Evolutionary conservation across 495 filamentous ascomycete species (phyloP).

Genomic region (Chaetomium fimeti): DNA sequence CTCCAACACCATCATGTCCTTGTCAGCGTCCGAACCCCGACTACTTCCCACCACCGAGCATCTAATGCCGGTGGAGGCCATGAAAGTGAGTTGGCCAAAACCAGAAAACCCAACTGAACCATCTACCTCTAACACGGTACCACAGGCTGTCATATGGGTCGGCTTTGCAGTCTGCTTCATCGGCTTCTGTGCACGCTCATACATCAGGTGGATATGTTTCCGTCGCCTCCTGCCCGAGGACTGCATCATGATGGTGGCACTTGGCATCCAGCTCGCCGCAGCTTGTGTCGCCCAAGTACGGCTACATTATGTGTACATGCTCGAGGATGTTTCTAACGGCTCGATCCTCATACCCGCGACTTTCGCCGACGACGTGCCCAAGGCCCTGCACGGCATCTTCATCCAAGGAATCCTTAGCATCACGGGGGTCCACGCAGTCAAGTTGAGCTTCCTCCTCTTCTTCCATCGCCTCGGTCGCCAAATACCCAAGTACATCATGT

Average conservation of each 20-base stretch:
- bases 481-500: constrained; percentile 21
- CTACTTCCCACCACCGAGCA: not conserved
- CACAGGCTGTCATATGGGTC: constrained; percentile 19
- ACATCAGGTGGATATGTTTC: constrained; percentile 27
- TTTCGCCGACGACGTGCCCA: not conserved
- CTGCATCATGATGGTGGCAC: constrained; percentile 16
- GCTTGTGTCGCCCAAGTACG: constrained; percentile 16
- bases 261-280: constrained; percentile 1
- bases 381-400: not conserved
- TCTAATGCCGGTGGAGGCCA: constrained; percentile 4
- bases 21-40: not conserved
- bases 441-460: constrained; percentile 37
- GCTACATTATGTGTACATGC: constrained; percentile 16
- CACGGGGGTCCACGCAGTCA: constrained; percentile 30
- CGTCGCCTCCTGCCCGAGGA: constrained; percentile 18
- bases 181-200: constrained; percentile 15
- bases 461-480: constrained; percentile 34
- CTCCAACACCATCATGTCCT: not conserved
- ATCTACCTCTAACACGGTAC: not conserved
- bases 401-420: constrained; percentile 12
- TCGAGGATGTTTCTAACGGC: constrained; percentile 19
- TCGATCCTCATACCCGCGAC: constrained; percentile 6
- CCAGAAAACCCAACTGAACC: not conserved
- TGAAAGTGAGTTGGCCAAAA: not conserved
- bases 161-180: constrained; percentile 22